These are phyloP conservation scores for Pyricularia sp. DNA, from an alignment of 2,329 filamentous ascomycete genomes.

Conservation along the genomic window DNA sequence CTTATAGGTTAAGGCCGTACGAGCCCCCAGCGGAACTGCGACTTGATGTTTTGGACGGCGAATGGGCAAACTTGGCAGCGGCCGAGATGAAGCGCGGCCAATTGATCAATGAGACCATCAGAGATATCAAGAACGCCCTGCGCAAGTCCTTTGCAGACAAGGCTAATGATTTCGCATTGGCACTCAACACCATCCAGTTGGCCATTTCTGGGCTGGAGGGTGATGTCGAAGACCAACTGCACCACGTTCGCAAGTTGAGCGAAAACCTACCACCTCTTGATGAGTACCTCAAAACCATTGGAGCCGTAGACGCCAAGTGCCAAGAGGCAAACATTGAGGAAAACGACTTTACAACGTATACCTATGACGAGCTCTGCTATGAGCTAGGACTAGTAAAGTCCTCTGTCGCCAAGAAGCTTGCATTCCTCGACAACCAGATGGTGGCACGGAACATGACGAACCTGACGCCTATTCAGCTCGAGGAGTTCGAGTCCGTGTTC, in stretches of 20 bases:
- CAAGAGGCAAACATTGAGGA: conserved; percentile 97
- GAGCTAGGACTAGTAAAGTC: conserved; percentile 86
- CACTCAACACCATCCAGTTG: conserved; percentile 87
- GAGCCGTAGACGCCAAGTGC: conserved; percentile 77
- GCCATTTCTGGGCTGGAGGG: conserved; percentile 96
- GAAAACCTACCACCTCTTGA: conserved; percentile 84
- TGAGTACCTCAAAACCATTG: conserved; percentile 81
- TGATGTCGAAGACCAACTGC: conserved; percentile 88
- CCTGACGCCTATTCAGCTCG: conserved; percentile 91
- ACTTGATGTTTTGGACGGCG: conserved; percentile 69
- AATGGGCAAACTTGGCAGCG: conserved; percentile 72
- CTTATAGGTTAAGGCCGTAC: conserved; percentile 84
- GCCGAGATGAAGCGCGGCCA: conserved; percentile 84
- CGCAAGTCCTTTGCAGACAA: conserved; percentile 93
- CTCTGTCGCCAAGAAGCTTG: conserved; percentile 90
- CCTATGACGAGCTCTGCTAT: conserved; percentile 91
- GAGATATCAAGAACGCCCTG: conserved; percentile 95
- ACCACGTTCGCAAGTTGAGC: conserved; percentile 77
- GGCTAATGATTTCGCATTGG: conserved; percentile 94
- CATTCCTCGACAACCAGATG: conserved; percentile 97
- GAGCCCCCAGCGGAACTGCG: conserved; percentile 79
- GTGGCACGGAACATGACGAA: conserved; percentile 98
- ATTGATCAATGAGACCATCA: conserved; percentile 94
- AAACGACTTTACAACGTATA: conserved; percentile 99
- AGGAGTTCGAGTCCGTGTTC: conserved; percentile 98